Evolutionary conservation across 768 basidiomycete species (phyloP), one percentile per base, ranked within the genome.

Genomic region (Trametes cingulata): DNA sequence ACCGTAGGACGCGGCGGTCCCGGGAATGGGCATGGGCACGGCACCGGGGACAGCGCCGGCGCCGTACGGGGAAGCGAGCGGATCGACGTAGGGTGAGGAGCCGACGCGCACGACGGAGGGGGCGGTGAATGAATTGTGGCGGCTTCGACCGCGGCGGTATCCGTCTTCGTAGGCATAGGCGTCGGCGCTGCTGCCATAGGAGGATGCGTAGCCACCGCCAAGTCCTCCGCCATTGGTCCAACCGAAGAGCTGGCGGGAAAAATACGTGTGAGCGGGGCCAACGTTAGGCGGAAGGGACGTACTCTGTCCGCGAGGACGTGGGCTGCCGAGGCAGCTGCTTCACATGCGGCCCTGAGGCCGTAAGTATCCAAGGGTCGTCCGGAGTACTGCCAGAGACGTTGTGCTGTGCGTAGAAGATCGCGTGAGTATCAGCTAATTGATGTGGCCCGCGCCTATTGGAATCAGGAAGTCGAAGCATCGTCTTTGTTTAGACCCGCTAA

Each of bases 321-420:
- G 1, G 85, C 87, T 0, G 88, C 88, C 41, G 84, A 81, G 17
- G 87, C 87, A 1, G 89, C 88, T 0, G 86, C 76, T 67, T 90
- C 88, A 27, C 82, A 80, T 13, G 85, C 82, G 47, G 76, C 75
- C 37, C 76, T 73, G 22, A 82, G 78, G 1, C 80, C 75, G 61
- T 81, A 80, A 10, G 73, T 71, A 65, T 86, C 74, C 4, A 72
- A 60, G 0, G 73, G 68, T 19, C 81, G 78, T 10, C 76, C 71
- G 12, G 83, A 73, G 61, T 77, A 83, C 40, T 80, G 78, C 69
- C 87, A 77, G 3, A 91, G 72, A 29, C 82, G 80, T 20, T 81
- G 78, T 4, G 83, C 88, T 90, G 62, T 33, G 29, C 29, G n/a
- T n/a, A n/a, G 10, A 33, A 33, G 29, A 33, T 33, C 10, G 6